A percentile compares a stretch with the other conserved stretches of the same genome.
Conservation (phyloP, 495 filamentous ascomycete species). For the Pseudevernia furfuracea region DNA sequence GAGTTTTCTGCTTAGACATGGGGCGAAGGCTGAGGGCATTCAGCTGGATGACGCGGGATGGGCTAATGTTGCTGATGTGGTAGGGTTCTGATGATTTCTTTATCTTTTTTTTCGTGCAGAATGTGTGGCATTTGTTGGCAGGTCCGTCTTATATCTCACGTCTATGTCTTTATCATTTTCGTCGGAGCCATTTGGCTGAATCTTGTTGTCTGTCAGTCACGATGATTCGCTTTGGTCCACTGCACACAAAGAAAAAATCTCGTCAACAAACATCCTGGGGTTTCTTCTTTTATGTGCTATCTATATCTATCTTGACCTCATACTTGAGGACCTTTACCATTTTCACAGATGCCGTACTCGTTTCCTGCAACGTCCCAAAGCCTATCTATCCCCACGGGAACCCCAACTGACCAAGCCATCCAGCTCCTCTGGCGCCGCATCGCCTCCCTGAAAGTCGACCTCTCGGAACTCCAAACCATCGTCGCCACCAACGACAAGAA, state of each 20-base stretch:
- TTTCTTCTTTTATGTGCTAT: not conserved
- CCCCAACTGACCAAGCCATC: not conserved
- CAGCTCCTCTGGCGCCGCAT: slow-evolving; percentile 66
- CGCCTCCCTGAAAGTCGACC: slow-evolving; percentile 58
- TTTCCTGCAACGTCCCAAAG: not conserved
- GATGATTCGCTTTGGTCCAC: not conserved
- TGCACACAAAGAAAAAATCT: not conserved
- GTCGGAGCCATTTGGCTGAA: not conserved
- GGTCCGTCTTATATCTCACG: not conserved
- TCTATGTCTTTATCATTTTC: not conserved
- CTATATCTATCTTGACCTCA: not conserved
- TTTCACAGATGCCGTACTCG: not conserved
- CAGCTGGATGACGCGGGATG: slow-evolving; percentile 71
- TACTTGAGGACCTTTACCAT: not conserved
- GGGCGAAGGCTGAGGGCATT: slow-evolving; percentile 69
- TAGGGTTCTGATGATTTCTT: slow-evolving; percentile 39
- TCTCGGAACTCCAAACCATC: slow-evolving; percentile 62
- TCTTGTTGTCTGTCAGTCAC: not conserved
- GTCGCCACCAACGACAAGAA: slow-evolving; percentile 81
- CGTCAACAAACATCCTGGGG: too few species aligned
- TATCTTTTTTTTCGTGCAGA: slow-evolving; percentile 6
- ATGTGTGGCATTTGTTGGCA: not conserved
- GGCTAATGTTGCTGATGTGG: slow-evolving; percentile 67
- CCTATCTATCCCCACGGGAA: not conserved
- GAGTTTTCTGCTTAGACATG: slow-evolving; percentile 72